Conservation (phyloP, 306 rosid species). For the Cyclanthera cordifolia region DNA sequence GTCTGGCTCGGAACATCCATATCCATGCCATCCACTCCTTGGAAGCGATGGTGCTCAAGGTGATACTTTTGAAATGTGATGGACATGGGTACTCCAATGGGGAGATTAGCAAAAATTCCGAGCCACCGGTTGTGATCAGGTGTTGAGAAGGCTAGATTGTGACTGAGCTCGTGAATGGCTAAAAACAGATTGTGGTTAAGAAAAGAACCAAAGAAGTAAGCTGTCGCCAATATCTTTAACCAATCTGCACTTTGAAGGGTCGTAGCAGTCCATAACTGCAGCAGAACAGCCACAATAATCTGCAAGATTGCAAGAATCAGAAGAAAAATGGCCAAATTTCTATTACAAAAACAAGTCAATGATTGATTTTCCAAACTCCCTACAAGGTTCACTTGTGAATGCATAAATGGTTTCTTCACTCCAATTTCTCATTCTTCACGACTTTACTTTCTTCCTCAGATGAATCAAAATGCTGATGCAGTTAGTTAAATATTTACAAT, state of each 20-base stretch:
- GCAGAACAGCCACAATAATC: slow-evolving; percentile 57
- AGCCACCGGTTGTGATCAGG: slow-evolving; percentile 75
- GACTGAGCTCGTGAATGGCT: slow-evolving; percentile 93
- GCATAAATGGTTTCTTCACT: not conserved
- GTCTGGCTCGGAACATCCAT: slow-evolving; percentile 74
- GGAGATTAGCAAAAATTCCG: slow-evolving; percentile 86
- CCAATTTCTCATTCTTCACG: not conserved
- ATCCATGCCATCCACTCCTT: slow-evolving; percentile 85
- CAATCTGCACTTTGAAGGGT: slow-evolving; percentile 50
- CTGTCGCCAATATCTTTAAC: slow-evolving; percentile 61
- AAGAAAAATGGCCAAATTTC: not conserved
- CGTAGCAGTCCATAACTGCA: slow-evolving; percentile 71
- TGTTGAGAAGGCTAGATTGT: slow-evolving; percentile 85
- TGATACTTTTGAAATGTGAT: slow-evolving; percentile 93
- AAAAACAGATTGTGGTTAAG: slow-evolving; percentile 91
- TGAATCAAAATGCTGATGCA: not conserved
- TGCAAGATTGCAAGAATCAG: slow-evolving; percentile 26
- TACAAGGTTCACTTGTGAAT: not conserved
- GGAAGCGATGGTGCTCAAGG: slow-evolving; percentile 85
- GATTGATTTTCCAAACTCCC: slow-evolving; percentile 2
- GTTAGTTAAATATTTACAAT: not conserved
- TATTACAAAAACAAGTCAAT: not conserved
- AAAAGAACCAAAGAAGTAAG: slow-evolving; percentile 88
- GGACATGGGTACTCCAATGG: slow-evolving; percentile 87
- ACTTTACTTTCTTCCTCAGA: not conserved